phyloP scores from a whole-genome alignment of 2,329 filamentous ascomycete species.

The Phyllosticta citrichinensis region DNA sequence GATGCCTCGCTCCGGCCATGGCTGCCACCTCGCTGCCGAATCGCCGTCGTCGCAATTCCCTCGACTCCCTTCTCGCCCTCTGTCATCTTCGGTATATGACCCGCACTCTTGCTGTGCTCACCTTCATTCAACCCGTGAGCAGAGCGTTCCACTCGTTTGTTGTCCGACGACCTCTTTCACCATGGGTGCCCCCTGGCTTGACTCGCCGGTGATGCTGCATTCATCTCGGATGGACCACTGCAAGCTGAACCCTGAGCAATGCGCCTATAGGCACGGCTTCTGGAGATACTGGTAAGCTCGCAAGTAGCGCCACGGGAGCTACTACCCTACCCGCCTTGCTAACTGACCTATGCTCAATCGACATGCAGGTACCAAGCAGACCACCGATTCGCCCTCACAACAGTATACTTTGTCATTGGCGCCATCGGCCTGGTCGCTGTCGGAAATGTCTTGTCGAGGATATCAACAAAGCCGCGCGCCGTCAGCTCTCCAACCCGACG shows the following conservation, averaged over 20 bases:
- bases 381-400: conserved; percentile 9
- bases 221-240: conserved; percentile 9
- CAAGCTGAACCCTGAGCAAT: conserved; percentile 4
- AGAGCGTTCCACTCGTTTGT: not conserved
- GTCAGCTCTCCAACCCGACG: not conserved
- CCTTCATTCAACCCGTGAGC: not conserved
- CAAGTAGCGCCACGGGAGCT: not conserved
- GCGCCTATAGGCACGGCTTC: conserved; percentile 4
- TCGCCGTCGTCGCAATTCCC: not conserved
- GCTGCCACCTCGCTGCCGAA: not conserved
- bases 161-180: not conserved
- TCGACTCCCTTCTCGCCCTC: not conserved
- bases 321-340: not conserved
- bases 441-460: conserved; percentile 5
- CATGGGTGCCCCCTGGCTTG: conserved; percentile 5
- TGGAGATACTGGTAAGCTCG: conserved; percentile 11
- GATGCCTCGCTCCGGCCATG: not conserved
- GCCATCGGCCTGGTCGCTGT: conserved; percentile 7
- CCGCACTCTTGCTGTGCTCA: not conserved
- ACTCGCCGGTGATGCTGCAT: conserved; percentile 7
- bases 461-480: not conserved
- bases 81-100: not conserved
- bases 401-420: conserved; percentile 9
- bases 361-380: conserved; percentile 11
- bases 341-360: not conserved